A percentile compares a stretch with the other conserved stretches of the same genome.
Conservation (phyloP, 768 basidiomycete species). For the Rhodosporidiobolus odoratus region DNA sequence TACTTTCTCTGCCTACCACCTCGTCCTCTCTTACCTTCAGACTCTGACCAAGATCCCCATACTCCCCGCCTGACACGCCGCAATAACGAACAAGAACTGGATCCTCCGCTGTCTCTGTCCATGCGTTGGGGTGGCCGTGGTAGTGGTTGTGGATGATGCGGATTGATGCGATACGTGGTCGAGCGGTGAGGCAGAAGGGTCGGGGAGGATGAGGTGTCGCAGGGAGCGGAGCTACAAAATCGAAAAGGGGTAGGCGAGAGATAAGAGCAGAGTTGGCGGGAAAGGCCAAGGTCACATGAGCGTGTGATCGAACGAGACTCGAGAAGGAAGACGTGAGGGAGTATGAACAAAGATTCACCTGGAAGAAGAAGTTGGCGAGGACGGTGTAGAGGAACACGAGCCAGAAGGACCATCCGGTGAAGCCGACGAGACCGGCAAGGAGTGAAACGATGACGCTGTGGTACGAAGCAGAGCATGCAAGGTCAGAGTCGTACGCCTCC, state of each 20-base stretch:
- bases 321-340: neutral
- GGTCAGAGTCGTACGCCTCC: neutral
- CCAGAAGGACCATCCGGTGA: constrained; percentile 61
- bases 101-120: constrained; percentile 77
- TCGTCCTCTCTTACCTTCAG: constrained; percentile 40
- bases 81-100: constrained; percentile 81
- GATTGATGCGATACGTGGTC: constrained; percentile 24
- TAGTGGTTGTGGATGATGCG: constrained; percentile 39
- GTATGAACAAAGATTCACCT: constrained; percentile 55
- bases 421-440: constrained; percentile 62
- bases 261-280: neutral
- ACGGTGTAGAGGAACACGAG: constrained; percentile 77
- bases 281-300: neutral
- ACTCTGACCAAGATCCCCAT: constrained; percentile 78
- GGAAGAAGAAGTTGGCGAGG: constrained; percentile 85
- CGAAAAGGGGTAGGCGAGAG: neutral
- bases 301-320: too few relatives aligned
- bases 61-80: constrained; percentile 72
- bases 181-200: constrained; percentile 54
- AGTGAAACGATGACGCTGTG: constrained; percentile 75
- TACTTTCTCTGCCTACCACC: too few relatives aligned
- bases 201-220: constrained; percentile 83
- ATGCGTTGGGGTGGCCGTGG: constrained; percentile 59
- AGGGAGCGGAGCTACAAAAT: constrained; percentile 75
- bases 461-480: neutral